Base-by-base conservation (phyloP, 2,329 filamentous ascomycete species). In the Cercospora zeae-maydis region DNA sequence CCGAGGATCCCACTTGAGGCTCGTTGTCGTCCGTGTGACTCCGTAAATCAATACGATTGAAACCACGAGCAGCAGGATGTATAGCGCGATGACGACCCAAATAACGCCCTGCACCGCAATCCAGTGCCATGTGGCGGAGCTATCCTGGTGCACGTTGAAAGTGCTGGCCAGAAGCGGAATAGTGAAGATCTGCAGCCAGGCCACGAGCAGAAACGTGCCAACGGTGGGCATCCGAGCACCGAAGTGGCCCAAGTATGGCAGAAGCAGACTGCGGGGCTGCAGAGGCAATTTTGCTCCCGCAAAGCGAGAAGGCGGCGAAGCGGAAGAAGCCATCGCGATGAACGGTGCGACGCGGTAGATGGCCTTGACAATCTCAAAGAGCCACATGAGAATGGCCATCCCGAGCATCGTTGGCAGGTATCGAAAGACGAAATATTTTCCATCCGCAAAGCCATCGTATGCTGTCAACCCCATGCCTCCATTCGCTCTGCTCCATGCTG, bases 371-470 rank as follows among this genome's bases (percentile, higher is more conserved):
- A 96, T 80, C 67, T 87, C 85, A 70, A 96, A 88, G 0, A 91
- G 83, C 81, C 91, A 96, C 6, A 97, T 75, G 51, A 95, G 81
- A 36, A 96, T 78, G 11, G 88, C 68, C 19, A 86, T 86, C 0
- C 88, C 91, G 13, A 96, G 73, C 0, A 96, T 79, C 61, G 92
- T 91, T 1, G 93, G 93, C 1, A 97, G 78, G 67, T 96, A 91
- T 65, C 92, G 85, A 75, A 96, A 95, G 52, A 96, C 77, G 74
- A 97, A 96, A 76, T 96, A 96, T 67, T 87, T 83, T 8, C 82
- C 83, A 55, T 88, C 88, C 64, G 90, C 89, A 62, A 92, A 88
- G 31, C 82, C 83, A 34, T 80, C 78, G 74, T 93, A 96, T 3
- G 82, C 77, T 72, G 84, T 86, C 11, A 97, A 78, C 0, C 91